These are phyloP conservation scores for Daldinia sp. DNA, from an alignment of 2,329 filamentous ascomycete genomes.

Conservation along the genomic window DNA sequence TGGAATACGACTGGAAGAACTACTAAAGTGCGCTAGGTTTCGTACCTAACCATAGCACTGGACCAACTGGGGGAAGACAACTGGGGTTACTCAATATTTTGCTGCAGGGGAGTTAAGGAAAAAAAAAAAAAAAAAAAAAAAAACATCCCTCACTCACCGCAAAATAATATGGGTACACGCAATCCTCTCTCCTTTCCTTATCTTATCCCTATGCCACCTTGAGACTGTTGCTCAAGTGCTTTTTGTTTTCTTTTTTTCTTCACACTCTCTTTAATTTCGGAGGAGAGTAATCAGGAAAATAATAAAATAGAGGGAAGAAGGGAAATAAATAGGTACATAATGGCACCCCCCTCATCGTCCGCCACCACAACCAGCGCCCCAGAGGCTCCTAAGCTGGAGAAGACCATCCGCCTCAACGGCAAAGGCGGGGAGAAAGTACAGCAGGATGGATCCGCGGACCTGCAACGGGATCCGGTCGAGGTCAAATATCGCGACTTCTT, in stretches of 20 bases:
- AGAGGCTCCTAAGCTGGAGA: slow-evolving; percentile 33
- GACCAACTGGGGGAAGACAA: too few species aligned
- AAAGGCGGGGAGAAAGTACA: slow-evolving; percentile 29
- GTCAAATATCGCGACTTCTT: slow-evolving; percentile 75
- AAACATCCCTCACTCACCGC: slow-evolving; percentile 34
- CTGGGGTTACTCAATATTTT: neutral
- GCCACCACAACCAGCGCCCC: slow-evolving; percentile 43
- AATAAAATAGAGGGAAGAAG: neutral
- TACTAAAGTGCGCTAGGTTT: neutral
- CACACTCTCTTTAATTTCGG: neutral
- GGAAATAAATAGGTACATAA: slow-evolving; percentile 10
- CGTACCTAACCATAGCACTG: neutral
- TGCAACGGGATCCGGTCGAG: slow-evolving; percentile 52
- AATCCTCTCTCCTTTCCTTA: slow-evolving; percentile 27
- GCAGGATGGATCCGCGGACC: slow-evolving; percentile 26
- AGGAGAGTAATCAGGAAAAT: neutral
- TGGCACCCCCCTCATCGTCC: slow-evolving; percentile 43
- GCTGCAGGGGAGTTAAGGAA: slow-evolving; percentile 10
- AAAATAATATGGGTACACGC: slow-evolving; percentile 31
- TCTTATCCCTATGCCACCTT: slow-evolving; percentile 13
- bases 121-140: slow-evolving; percentile 10
- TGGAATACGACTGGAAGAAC: neutral
- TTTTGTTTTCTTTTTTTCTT: neutral
- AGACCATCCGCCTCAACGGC: slow-evolving; percentile 39
- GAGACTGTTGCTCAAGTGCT: slow-evolving; percentile 9